Conservation (phyloP, 208 protist species). For the Angomonas deanei region DNA sequence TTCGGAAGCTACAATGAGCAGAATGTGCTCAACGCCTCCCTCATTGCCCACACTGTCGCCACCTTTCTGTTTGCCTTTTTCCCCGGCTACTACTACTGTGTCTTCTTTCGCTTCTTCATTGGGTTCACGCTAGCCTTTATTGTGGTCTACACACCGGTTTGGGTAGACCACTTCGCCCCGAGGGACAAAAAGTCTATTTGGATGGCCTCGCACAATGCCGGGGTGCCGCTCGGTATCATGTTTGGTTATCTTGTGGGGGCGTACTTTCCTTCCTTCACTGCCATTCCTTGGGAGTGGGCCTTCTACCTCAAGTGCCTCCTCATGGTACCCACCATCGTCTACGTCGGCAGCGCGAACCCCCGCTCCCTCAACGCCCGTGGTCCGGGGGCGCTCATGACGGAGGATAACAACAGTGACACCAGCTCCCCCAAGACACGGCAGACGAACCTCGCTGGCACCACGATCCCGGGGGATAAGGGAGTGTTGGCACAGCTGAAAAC, state of each 20-base stretch:
- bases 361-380: slow-evolving; percentile 61
- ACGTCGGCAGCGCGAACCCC: slow-evolving; percentile 41
- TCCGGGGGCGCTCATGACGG: neutral
- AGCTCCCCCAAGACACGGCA: neutral
- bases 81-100: slow-evolving; percentile 33
- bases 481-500: neutral
- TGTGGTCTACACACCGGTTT: slow-evolving; percentile 89
- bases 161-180: slow-evolving; percentile 91
- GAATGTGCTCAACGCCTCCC: slow-evolving; percentile 35
- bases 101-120: slow-evolving; percentile 84
- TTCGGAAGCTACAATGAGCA: slow-evolving; percentile 71
- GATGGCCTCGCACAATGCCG: slow-evolving; percentile 90
- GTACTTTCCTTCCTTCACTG: slow-evolving; percentile 50
- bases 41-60: slow-evolving; percentile 71
- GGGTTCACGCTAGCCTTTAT: slow-evolving; percentile 87
- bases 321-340: slow-evolving; percentile 63
- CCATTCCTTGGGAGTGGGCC: slow-evolving; percentile 65
- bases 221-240: slow-evolving; percentile 90
- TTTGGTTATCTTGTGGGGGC: slow-evolving; percentile 79
- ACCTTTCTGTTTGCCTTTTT: slow-evolving; percentile 71
- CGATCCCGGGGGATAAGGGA: neutral
- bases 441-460: neutral
- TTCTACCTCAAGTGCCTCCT: slow-evolving; percentile 80
- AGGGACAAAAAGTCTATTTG: slow-evolving; percentile 71
- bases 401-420: neutral